Conservation (phyloP, 208 protist species). For the Wallacemonas collosoma region DNA sequence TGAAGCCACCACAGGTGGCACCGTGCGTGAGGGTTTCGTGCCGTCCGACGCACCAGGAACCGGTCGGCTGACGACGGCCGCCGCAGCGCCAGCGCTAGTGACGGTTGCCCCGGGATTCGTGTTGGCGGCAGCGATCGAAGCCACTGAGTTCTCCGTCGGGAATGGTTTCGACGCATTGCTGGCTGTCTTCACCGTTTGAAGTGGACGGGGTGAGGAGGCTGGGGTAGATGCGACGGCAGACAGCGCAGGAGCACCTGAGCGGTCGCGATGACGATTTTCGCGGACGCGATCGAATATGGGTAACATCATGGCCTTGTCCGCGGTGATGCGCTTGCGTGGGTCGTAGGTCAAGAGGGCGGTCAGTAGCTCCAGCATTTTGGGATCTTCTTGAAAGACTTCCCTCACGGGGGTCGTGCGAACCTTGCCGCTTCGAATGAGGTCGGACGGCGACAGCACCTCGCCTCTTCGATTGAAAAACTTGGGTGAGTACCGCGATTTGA, state of each 20-base stretch:
- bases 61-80: too few relatives aligned
- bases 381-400: conserved; percentile 57
- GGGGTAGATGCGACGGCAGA: too few relatives aligned
- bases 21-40: neutral
- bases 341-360: conserved; percentile 65
- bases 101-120: too few relatives aligned
- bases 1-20: neutral
- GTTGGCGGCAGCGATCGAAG: neutral
- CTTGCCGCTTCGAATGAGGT: conserved; percentile 42
- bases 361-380: conserved; percentile 63
- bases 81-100: too few relatives aligned
- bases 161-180: neutral
- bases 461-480: conserved; percentile 64
- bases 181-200: neutral
- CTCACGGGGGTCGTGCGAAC: conserved; percentile 36
- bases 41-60: too few relatives aligned
- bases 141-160: neutral
- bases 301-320: conserved; percentile 62
- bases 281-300: conserved; percentile 58
- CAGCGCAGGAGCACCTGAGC: too few relatives aligned
- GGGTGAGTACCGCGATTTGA: conserved; percentile 39
- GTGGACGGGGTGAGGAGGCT: too few relatives aligned
- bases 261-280: neutral
- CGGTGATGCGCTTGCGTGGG: conserved; percentile 68
- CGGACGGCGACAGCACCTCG: conserved; percentile 42